Conservation (phyloP, 768 basidiomycete genomes). For the Leccinum ochraceum region DNA sequence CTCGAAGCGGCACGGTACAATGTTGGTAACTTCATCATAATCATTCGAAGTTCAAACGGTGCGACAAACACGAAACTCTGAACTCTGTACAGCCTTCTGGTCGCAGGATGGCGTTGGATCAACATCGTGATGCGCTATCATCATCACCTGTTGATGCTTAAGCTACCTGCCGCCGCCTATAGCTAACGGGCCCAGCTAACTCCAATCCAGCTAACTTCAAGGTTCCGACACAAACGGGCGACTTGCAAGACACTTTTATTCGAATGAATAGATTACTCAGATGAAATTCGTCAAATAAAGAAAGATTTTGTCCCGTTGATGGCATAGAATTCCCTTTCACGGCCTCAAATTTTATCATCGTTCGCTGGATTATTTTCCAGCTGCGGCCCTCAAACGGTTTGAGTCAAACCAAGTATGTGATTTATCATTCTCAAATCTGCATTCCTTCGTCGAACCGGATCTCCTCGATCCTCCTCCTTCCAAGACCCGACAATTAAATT, state of each 20-base stretch:
- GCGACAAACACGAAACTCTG: not conserved
- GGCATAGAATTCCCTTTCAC: not conserved
- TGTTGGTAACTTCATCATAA: not conserved
- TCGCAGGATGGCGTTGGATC: not conserved
- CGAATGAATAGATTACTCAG: not conserved
- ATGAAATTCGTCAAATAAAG: not conserved
- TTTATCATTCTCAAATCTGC: not conserved
- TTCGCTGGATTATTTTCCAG: not conserved
- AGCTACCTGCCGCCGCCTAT: not conserved
- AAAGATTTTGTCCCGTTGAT: not conserved
- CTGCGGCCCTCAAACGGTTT: not conserved
- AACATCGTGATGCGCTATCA: conserved; percentile 1
- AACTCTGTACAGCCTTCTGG: not conserved
- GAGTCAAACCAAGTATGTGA: not conserved
- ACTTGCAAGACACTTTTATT: not conserved
- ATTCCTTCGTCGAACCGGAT: not conserved
- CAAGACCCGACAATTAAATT: not conserved
- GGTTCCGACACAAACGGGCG: not conserved
- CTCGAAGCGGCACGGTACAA: not conserved
- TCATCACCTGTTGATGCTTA: not conserved
- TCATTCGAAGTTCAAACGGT: not conserved
- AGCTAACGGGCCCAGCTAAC: not conserved
- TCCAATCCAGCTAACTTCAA: not conserved
- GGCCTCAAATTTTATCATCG: not conserved
- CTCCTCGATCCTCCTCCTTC: not conserved